These are phyloP conservation scores for Pisolithus sp. DNA, from an alignment of 768 basidiomycete species.

Conservation along the genomic window DNA sequence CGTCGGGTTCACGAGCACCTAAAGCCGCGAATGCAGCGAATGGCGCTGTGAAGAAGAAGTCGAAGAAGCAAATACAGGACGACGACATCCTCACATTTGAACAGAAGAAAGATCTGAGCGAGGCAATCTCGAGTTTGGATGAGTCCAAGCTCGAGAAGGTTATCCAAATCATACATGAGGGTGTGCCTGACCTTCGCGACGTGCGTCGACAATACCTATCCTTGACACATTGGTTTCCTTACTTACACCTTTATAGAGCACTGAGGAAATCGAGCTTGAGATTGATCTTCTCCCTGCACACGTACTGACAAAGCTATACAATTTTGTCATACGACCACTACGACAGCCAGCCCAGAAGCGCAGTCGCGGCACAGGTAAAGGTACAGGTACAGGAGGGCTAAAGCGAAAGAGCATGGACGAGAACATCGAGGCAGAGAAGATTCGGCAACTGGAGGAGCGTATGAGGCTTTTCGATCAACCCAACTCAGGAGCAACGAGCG, in stretches of 20 bases:
- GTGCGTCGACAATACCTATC: conserved; percentile 44
- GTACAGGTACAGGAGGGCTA: conserved; percentile 81
- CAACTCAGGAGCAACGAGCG: conserved; percentile 31
- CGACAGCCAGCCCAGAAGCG: conserved; percentile 63
- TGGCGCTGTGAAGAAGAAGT: conserved; percentile 47
- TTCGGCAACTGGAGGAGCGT: conserved; percentile 82
- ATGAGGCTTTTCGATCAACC: conserved; percentile 76
- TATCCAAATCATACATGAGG: conserved; percentile 92
- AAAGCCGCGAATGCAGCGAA: conserved; percentile 35
- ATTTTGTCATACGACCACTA: conserved; percentile 82
- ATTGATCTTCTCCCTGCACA: conserved; percentile 85
- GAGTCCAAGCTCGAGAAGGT: conserved; percentile 81
- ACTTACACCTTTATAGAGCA: conserved; percentile 52
- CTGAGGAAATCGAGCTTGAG: conserved; percentile 97
- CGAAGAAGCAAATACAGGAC: conserved; percentile 63
- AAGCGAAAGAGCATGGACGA: conserved; percentile 98
- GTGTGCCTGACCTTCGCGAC: conserved; percentile 88
- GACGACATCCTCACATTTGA: conserved; percentile 87
- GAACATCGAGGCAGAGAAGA: conserved; percentile 93
- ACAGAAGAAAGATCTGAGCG: conserved; percentile 97
- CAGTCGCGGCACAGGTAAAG: conserved; percentile 57
- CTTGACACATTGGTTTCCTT: conserved; percentile 6
- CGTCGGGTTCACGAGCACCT: conserved; percentile 38
- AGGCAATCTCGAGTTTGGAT: conserved; percentile 84
- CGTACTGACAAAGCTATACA: conserved; percentile 91